Percentiles rank a stretch among this genome's conserved stretches.
phyloP scores from a whole-genome alignment of 192 early-diverging fungal genomes.

The Lobosporangium transversale region DNA sequence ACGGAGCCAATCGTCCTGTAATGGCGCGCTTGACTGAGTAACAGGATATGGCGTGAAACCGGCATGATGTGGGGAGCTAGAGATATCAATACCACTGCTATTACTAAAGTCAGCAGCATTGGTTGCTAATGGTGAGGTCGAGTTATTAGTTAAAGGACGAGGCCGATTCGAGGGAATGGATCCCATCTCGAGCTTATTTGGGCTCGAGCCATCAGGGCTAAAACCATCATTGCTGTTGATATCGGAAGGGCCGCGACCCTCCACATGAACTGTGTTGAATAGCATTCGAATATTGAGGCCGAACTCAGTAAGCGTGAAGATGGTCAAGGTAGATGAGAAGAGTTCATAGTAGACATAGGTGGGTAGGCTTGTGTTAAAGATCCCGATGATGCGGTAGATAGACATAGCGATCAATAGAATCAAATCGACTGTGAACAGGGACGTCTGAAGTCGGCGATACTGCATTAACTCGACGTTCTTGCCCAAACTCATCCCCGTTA shows the following conservation, averaged over 20 bases:
- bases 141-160: constrained; percentile 30
- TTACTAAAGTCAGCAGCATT: constrained; percentile 14
- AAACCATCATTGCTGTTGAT: neutral
- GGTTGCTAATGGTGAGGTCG: constrained; percentile 32
- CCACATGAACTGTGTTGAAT: constrained; percentile 24
- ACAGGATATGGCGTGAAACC: constrained; percentile 7
- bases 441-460: constrained; percentile 48
- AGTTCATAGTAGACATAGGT: constrained; percentile 52
- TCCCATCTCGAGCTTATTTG: constrained; percentile 30
- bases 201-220: neutral
- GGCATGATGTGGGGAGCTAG: constrained; percentile 1
- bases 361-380: constrained; percentile 34
- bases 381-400: constrained; percentile 47
- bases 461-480: constrained; percentile 40
- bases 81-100: constrained; percentile 18
- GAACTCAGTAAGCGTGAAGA: constrained; percentile 52
- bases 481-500: constrained; percentile 30
- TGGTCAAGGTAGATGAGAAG: constrained; percentile 48
- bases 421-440: constrained; percentile 43
- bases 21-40: neutral
- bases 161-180: constrained; percentile 13
- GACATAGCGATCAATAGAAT: constrained; percentile 45
- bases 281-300: constrained; percentile 52
- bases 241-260: neutral
- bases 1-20: neutral